Evolutionary conservation across 192 early-diverging fungal species (phyloP).

Genomic region (Dimargaris xerosporica): DNA sequence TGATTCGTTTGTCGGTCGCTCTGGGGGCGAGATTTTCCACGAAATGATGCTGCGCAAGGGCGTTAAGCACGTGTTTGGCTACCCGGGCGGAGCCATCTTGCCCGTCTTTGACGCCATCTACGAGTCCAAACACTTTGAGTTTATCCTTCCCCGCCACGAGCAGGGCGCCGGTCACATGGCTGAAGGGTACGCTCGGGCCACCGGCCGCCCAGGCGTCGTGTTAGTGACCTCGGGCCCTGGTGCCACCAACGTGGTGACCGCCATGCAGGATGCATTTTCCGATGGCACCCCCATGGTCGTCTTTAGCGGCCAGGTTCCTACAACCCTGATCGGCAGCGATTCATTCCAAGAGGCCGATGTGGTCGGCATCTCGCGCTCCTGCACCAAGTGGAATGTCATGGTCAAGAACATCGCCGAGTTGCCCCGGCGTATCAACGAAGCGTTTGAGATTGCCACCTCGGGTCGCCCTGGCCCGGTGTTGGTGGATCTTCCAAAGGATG

Average conservation of each 20-base stretch:
- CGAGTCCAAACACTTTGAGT: constrained; percentile 89
- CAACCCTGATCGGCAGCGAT: constrained; percentile 80
- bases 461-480: constrained; percentile 95
- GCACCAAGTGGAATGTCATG: constrained; percentile 99
- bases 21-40: constrained; percentile 97
- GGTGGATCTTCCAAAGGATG: constrained; percentile 95
- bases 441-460: constrained; percentile 89
- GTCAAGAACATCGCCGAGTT: constrained; percentile 91
- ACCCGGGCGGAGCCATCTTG: constrained; percentile 96
- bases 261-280: constrained; percentile 91
- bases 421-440: constrained; percentile 94
- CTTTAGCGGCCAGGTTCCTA: constrained; percentile 88
- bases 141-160: constrained; percentile 91
- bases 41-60: constrained; percentile 94
- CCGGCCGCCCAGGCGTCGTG: constrained; percentile 42
- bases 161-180: constrained; percentile 99
- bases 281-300: constrained; percentile 95
- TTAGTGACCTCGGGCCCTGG: constrained; percentile 90
- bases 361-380: constrained; percentile 84
- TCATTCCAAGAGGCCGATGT: constrained; percentile 99
- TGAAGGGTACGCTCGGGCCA: constrained; percentile 88
- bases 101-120: constrained; percentile 98
- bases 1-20: constrained; percentile 83
- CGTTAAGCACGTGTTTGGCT: constrained; percentile 93
- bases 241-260: constrained; percentile 93